Conservation (phyloP, 2,329 filamentous ascomycete genomes). For the Catunica adiposa region DNA sequence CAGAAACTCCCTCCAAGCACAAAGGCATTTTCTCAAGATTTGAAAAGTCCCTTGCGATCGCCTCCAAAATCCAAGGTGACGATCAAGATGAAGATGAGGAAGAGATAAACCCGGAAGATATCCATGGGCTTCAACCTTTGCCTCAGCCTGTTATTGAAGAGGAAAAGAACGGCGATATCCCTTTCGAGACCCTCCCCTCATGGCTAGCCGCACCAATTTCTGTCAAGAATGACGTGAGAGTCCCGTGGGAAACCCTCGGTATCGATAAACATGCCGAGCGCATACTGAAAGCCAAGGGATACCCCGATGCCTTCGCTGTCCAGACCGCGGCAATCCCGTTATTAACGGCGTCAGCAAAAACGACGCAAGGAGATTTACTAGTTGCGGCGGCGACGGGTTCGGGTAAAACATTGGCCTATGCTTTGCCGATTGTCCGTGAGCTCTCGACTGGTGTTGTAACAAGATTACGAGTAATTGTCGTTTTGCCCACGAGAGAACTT, state of each 20-base stretch:
- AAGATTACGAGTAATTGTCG: slow-evolving; percentile 59
- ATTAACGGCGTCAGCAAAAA: slow-evolving; percentile 47
- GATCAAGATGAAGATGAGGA: slow-evolving; percentile 3
- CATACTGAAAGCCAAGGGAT: slow-evolving; percentile 44
- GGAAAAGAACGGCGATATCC: slow-evolving; percentile 36
- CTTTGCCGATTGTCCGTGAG: slow-evolving; percentile 67
- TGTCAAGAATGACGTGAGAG: slow-evolving; percentile 42
- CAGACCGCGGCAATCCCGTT: slow-evolving; percentile 50
- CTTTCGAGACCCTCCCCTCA: slow-evolving; percentile 56
- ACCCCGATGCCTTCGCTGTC: slow-evolving; percentile 27
- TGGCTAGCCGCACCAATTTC: slow-evolving; percentile 69
- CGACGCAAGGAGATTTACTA: slow-evolving; percentile 59
- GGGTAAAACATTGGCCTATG: slow-evolving; percentile 85
- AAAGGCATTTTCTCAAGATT: slow-evolving; percentile 18
- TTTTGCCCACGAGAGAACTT: slow-evolving; percentile 80
- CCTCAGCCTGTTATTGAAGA: slow-evolving; percentile 57
- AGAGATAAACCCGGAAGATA: slow-evolving; percentile 23
- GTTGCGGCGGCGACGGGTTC: slow-evolving; percentile 90
- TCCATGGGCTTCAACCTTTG: slow-evolving; percentile 62
- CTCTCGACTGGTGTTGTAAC: slow-evolving; percentile 49
- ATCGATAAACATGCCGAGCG: slow-evolving; percentile 44
- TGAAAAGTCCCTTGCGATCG: slow-evolving; percentile 18
- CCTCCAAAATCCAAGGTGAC: too few species aligned
- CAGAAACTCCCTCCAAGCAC: slow-evolving; percentile 12
- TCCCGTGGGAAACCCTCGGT: slow-evolving; percentile 46